Base-by-base conservation (phyloP, 1,284 basidiomycete genomes). In the Serendipita sp. region DNA sequence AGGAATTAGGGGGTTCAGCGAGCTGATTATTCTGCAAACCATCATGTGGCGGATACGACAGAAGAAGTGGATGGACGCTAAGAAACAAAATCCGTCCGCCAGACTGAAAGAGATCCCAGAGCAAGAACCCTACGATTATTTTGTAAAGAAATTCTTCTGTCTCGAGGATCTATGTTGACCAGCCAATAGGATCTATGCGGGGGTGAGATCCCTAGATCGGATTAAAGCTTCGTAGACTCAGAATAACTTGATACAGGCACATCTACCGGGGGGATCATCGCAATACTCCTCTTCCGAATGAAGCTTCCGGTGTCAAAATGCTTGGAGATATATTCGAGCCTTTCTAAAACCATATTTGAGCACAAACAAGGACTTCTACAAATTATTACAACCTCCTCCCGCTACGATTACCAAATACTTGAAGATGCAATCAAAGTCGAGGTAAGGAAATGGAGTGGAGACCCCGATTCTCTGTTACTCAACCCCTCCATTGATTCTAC, bases 221-320 rank as follows among this genome's bases (percentile, higher is more conserved):
- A 22, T 22, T 22, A 22, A 22, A 22, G 22, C 22, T 22, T 22
- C 22, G 1, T 22, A 22, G 22, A 22, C 22, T 1, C 22, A 22
- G 22, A 22, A 1, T 22, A 12, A 26, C 12, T 42, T 15, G 34
- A 50, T 45, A 15, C 45, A 30, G 38, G n/a, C 62, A 22, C 61
- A 42, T 17, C 44, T 72, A 58, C 53, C 10, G 53, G 53, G 6
- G 53, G 72, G 5, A 62, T 75, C n/a, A 74, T 74, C 32, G 73
- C 73, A 2, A 67, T 75, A 17, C 74, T 75, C 72, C 69, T 75
- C 12, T 73, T 73, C 17, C 68, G 74, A 3, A 68, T 75, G 10
- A 66, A 68, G 12, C 72, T 75, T 71, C 61, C 73, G 0, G 66
- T 74, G 15, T 66, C 70, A 2, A 67, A 75, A 43, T 72, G 71